phyloP scores from a whole-genome alignment of 1,139 yeast species.

The Hansenula lynferdii region DNA sequence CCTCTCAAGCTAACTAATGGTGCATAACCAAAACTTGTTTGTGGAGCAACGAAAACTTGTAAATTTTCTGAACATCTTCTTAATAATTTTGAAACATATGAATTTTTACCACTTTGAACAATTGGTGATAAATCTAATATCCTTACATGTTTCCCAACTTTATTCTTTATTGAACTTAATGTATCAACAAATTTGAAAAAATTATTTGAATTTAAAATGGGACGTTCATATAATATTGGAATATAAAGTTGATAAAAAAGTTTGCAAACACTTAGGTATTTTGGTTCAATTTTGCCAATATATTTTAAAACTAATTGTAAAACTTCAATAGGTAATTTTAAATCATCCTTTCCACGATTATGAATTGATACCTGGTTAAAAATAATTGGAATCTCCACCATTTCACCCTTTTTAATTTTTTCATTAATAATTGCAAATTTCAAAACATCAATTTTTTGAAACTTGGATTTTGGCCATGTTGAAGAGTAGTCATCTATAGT shows the following conservation, averaged over 20 bases:
- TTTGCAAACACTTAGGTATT: conserved; percentile 55
- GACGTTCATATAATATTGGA: conserved; percentile 60
- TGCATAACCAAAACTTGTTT: conserved; percentile 88
- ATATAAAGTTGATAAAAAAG: conserved; percentile 54
- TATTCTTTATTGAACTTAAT: conserved; percentile 35
- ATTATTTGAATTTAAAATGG: conserved; percentile 60
- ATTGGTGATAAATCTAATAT: conserved; percentile 70
- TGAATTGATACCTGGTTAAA: not conserved
- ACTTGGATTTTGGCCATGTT: conserved; percentile 40
- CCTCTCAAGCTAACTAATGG: conserved; percentile 75
- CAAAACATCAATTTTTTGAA: conserved; percentile 22
- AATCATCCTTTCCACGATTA: not conserved
- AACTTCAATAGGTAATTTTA: conserved; percentile 42
- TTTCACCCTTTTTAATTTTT: conserved; percentile 10
- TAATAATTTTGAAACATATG: conserved; percentile 76
- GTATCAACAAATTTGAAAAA: conserved; percentile 72
- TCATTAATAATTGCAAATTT: conserved; percentile 9
- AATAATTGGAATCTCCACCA: conserved; percentile 5
- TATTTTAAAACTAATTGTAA: conserved; percentile 46
- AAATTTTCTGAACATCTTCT: conserved; percentile 67
- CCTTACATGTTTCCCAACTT: conserved; percentile 38
- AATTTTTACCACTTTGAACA: conserved; percentile 90
- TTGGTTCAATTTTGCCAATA: conserved; percentile 36
- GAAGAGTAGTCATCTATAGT: conserved; percentile 17
- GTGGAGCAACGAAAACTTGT: conserved; percentile 80